Evolutionary conservation across 768 basidiomycete species (phyloP).

Genomic region (Gautieria morchelliformis): DNA sequence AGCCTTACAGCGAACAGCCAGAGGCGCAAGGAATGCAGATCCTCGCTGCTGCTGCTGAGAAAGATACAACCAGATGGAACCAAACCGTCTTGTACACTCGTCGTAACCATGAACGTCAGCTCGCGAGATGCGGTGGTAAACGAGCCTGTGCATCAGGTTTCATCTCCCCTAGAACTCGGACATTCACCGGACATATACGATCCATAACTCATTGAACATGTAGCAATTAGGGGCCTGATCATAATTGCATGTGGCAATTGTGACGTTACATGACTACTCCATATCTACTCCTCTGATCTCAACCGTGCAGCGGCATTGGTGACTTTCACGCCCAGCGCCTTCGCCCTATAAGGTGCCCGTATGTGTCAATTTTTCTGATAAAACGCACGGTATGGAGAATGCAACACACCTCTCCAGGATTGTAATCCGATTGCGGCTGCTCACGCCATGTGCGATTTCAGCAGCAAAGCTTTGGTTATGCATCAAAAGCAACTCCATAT

Average conservation of each 20-base stretch:
- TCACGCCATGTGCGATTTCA: conserved; percentile 94
- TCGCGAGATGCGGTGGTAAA: no score
- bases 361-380: conserved; percentile 8
- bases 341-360: conserved; percentile 43
- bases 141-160: no score
- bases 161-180: no score
- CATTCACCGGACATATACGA: background rate
- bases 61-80: no score
- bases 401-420: conserved; percentile 74
- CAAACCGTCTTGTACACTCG: no score
- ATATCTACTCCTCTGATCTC: conserved; percentile 88
- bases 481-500: conserved; percentile 93
- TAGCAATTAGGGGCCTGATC: background rate
- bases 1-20: no score
- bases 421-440: conserved; percentile 85
- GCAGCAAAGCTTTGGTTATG: conserved; percentile 96
- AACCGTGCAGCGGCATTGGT: conserved; percentile 88
- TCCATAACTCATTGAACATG: background rate
- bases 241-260: background rate
- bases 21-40: no score
- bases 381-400: background rate
- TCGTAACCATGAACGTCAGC: no score
- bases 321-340: conserved; percentile 83
- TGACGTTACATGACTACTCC: no score
- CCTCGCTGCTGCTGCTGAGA: no score